Evolutionary conservation across 2,329 filamentous ascomycete species (phyloP).

Genomic region (Beauveria sp.): DNA sequence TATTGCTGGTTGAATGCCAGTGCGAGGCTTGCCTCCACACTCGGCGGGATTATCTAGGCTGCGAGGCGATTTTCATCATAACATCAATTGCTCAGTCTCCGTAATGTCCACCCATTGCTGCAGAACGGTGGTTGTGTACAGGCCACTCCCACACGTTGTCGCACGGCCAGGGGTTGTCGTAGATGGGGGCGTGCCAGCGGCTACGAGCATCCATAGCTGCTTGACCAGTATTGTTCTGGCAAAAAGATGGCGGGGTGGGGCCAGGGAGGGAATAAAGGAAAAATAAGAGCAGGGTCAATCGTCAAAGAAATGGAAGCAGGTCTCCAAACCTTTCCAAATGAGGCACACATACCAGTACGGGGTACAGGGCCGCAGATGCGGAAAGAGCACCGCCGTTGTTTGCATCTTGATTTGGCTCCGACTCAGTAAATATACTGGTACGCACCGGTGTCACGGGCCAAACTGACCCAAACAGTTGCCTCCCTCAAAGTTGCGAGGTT

Average conservation of each 20-base stretch:
- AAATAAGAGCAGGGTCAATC: background rate
- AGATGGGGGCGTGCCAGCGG: slow-evolving; percentile 5
- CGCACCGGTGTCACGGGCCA: background rate
- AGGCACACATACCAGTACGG: background rate
- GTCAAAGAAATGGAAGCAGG: background rate
- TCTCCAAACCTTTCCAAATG: background rate
- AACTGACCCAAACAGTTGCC: background rate
- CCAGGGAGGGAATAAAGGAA: background rate
- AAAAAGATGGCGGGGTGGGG: background rate
- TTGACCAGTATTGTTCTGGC: background rate
- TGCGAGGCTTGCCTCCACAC: no score
- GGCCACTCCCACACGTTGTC: background rate
- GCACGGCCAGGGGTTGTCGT: background rate
- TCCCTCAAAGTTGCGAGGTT: background rate
- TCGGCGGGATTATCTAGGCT: background rate
- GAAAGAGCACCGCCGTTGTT: background rate
- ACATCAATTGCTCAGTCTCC: background rate
- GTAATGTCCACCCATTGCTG: background rate
- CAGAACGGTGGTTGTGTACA: background rate
- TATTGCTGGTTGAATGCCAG: background rate
- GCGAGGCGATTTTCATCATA: background rate
- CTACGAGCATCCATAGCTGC: background rate
- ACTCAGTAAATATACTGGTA: background rate
- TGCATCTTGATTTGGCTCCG: background rate
- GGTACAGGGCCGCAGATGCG: background rate